Percentiles rank a stretch among this genome's conserved stretches.
These are phyloP conservation scores for Alternaria panax DNA, from an alignment of 2,329 filamentous ascomycete genomes.

Conservation along the genomic window DNA sequence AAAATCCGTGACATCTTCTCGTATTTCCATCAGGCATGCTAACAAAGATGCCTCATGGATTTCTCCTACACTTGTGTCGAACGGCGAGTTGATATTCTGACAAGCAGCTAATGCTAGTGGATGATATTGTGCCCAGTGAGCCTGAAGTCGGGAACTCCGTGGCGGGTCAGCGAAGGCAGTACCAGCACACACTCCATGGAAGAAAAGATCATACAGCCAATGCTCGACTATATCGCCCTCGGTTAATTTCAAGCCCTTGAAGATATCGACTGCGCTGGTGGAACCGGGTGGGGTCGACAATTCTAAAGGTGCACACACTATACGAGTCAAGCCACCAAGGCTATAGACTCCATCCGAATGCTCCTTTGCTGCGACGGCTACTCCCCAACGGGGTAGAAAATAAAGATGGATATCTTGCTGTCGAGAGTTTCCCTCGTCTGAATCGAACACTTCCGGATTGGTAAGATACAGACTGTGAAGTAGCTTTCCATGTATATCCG, in stretches of 20 bases:
- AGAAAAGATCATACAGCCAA: neutral
- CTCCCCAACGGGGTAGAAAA: neutral
- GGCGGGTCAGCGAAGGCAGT: neutral
- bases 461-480: no score
- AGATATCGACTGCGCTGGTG: neutral
- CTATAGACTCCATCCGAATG: neutral
- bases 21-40: no score
- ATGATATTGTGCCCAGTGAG: neutral
- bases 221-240: neutral
- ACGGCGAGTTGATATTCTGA: neutral
- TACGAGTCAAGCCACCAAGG: neutral
- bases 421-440: no score
- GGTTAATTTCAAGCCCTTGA: neutral
- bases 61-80: no score
- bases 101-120: neutral
- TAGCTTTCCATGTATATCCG: no score
- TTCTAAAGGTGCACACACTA: neutral
- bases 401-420: neutral
- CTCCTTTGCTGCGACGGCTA: neutral
- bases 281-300: no score
- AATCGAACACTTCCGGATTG: no score
- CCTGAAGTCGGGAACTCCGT: neutral
- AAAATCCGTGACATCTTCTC: no score
- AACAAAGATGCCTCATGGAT: no score
- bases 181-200: neutral